Base-by-base conservation (phyloP, 2,329 filamentous ascomycete genomes). In the Clarireedia monteithiana region DNA sequence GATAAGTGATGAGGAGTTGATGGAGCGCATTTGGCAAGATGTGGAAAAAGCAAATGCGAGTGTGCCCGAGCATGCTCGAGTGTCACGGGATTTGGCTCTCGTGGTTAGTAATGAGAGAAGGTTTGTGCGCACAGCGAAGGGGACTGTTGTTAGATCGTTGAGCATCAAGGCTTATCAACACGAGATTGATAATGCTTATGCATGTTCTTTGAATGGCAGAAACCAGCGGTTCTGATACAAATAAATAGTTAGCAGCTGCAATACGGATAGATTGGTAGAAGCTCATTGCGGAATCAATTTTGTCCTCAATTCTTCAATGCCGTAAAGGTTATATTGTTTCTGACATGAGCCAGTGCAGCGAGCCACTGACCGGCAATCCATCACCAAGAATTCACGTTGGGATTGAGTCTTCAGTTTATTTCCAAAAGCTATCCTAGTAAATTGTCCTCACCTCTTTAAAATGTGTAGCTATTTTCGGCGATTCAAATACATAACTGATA, bases 171-270 rank as follows among this genome's bases (percentile, higher is more conserved):
- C 15, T 30, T 38, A 56, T 30, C 7, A 42, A 23, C 6, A 5
- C 5, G 54, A 56, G 24, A 76, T 58, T 59, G 74, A 1, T 75
- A 15, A 45, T 36, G 5, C 26, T 0, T 55, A 55, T n/a, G 26
- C 27, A 45, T 5, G 9, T 9, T 34, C 4, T 55, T 36, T 26
- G 36, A 39, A 36, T 20, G 23, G 40, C 4, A 12, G 15, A 12
- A 12, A 17, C n/a, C 12, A 44, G 14, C 7, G 9, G 4, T 23
- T 10, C 4, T 12, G 10, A 24, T 20, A 17, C 23, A 23, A 6
- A 5, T 44, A 14, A 24, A 14, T 26, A 14, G 23, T 15, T 14
- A 30, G 23, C 20, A 9, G n/a, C 10, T 23, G 12, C 10, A 26
- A 23, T 26, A 12, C 12, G 42, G 2, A 20, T 23, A 23, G 7